Evolutionary conservation across 164 flowering plant genomes (phyloP).

Genomic region (Sextonia rubra): DNA sequence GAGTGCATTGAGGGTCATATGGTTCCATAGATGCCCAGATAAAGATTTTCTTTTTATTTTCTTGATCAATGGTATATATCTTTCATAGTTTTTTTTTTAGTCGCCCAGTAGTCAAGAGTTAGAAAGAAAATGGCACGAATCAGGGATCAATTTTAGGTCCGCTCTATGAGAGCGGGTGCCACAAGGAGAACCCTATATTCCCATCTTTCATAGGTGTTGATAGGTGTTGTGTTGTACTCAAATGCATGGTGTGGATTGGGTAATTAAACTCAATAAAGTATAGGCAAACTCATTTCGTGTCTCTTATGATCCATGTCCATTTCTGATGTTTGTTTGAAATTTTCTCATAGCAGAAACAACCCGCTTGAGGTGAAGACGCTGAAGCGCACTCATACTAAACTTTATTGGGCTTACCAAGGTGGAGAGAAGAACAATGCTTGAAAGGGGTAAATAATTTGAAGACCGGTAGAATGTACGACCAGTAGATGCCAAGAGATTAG

Average conservation of each 20-base stretch:
- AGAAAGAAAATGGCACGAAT: too few species aligned
- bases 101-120: too few species aligned
- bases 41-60: too few species aligned
- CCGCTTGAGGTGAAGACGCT: conserved; percentile 70
- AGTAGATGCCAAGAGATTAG: background rate
- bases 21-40: too few species aligned
- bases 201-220: too few species aligned
- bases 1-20: too few species aligned
- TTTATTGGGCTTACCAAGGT: conserved; percentile 36
- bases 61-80: background rate
- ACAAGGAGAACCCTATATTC: too few species aligned
- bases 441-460: conserved; percentile 3
- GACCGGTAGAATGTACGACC: too few species aligned
- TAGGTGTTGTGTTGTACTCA: background rate
- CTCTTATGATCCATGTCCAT: background rate
- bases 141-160: too few species aligned
- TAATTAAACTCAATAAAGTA: too few species aligned
- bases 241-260: background rate
- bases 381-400: conserved; percentile 67
- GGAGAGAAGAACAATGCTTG: conserved; percentile 30
- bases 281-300: background rate
- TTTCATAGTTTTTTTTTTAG: too few species aligned
- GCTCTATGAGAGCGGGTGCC: too few species aligned
- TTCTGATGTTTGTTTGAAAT: background rate
- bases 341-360: conserved; percentile 67